Conservation (phyloP, 495 filamentous ascomycete genomes). For the Podospora bellae-mahoneyi region DNA sequence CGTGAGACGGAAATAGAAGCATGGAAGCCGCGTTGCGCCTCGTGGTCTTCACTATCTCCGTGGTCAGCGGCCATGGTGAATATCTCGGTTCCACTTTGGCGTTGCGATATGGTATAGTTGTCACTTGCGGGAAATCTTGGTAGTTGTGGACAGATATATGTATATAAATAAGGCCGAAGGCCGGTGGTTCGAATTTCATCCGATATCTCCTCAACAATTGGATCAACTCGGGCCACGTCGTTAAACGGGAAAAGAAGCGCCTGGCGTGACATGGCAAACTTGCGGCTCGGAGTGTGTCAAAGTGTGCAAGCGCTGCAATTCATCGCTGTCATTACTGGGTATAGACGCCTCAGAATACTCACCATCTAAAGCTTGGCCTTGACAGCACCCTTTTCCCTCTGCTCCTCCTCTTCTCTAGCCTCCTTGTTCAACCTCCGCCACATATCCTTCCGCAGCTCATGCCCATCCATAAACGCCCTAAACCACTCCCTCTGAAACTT, state of each 20-base stretch:
- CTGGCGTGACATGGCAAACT: not conserved
- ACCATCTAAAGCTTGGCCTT: slow-evolving; percentile 9
- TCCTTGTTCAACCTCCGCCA: slow-evolving; percentile 43
- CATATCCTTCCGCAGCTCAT: slow-evolving; percentile 49
- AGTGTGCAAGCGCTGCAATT: not conserved
- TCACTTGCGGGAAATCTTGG: no score
- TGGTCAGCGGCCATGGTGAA: not conserved
- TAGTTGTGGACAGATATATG: not conserved
- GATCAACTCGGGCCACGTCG: not conserved
- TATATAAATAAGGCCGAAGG: not conserved
- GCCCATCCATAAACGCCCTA: slow-evolving; percentile 47
- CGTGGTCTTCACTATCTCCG: not conserved
- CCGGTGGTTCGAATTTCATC: not conserved
- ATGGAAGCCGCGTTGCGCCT: not conserved
- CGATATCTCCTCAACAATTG: not conserved
- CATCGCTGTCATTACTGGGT: not conserved
- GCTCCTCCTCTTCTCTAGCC: slow-evolving; percentile 21
- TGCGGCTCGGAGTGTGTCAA: no score
- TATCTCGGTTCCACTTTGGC: not conserved
- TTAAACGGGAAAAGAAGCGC: not conserved
- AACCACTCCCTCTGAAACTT: slow-evolving; percentile 48
- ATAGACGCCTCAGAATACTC: not conserved
- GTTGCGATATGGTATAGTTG: not conserved
- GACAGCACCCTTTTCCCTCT: not conserved
- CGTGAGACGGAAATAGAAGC: not conserved